Evolutionary conservation across 2,329 filamentous ascomycete species (phyloP).

Genomic region (Lecanicillium sp.): DNA sequence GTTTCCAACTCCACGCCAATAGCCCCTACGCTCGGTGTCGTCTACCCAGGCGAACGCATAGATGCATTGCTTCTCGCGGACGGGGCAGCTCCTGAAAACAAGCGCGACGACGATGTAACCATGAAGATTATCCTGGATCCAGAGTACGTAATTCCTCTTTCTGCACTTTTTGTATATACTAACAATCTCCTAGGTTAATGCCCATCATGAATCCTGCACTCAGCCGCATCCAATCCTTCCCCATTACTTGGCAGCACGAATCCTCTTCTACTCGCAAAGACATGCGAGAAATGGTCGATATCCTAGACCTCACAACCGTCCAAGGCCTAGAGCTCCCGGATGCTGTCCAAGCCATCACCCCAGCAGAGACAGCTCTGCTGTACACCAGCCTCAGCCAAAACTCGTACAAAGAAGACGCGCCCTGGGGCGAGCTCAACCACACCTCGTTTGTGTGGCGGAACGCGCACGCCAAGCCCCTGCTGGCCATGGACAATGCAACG

Average conservation of each 20-base stretch:
- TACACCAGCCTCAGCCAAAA: slow-evolving; percentile 14
- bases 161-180: background rate
- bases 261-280: background rate
- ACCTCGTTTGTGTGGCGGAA: slow-evolving; percentile 12
- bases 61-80: slow-evolving; percentile 9
- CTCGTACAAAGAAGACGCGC: slow-evolving; percentile 12
- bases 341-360: background rate
- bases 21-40: slow-evolving; percentile 11
- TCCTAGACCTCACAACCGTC: slow-evolving; percentile 4
- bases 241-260: slow-evolving; percentile 5
- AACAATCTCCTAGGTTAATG: slow-evolving; percentile 11
- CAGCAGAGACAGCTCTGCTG: slow-evolving; percentile 11
- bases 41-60: slow-evolving; percentile 16
- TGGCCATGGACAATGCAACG: slow-evolving; percentile 8
- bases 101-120: background rate
- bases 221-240: slow-evolving; percentile 12
- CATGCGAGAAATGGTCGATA: background rate
- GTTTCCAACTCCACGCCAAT: slow-evolving; percentile 9
- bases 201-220: slow-evolving; percentile 14
- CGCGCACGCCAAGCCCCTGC: slow-evolving; percentile 9
- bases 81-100: background rate
- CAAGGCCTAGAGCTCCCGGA: background rate
- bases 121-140: slow-evolving; percentile 8
- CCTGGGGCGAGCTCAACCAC: slow-evolving; percentile 15
- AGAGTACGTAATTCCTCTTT: slow-evolving; percentile 3